Evolutionary conservation across 495 filamentous ascomycete genomes (phyloP).

Genomic region (Lasiosphaeris hirsuta): DNA sequence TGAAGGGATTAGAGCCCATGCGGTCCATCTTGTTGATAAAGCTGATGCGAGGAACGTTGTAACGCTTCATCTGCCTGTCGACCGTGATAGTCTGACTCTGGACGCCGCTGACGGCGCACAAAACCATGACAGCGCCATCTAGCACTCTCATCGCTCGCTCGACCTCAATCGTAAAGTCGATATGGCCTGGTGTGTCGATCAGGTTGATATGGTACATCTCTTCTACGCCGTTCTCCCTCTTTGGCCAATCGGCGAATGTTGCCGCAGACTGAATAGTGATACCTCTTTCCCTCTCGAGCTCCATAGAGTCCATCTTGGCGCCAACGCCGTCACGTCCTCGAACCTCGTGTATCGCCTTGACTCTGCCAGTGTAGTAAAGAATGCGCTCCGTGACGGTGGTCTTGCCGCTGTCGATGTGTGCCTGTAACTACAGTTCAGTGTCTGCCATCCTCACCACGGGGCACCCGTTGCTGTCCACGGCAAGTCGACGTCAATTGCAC

Average conservation of each 20-base stretch:
- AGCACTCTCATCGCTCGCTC: slow-evolving; percentile 93
- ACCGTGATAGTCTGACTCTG: slow-evolving; percentile 98
- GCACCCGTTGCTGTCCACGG: background rate
- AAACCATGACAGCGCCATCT: slow-evolving; percentile 97
- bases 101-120: slow-evolving; percentile 96
- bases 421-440: slow-evolving; percentile 45
- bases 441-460: background rate
- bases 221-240: slow-evolving; percentile 69
- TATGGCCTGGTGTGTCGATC: slow-evolving; percentile 98
- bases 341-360: slow-evolving; percentile 96
- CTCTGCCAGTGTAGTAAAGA: slow-evolving; percentile 96
- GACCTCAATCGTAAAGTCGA: slow-evolving; percentile 99
- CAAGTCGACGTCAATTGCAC: slow-evolving; percentile 20
- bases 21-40: slow-evolving; percentile 99
- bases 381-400: slow-evolving; percentile 96
- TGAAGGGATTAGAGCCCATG: slow-evolving; percentile 98
- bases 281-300: slow-evolving; percentile 94
- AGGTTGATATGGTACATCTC: slow-evolving; percentile 96
- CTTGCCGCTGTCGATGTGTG: slow-evolving; percentile 98
- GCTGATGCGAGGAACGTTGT: slow-evolving; percentile 91
- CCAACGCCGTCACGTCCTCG: slow-evolving; percentile 92
- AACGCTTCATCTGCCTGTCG: slow-evolving; percentile 96
- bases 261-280: slow-evolving; percentile 99
- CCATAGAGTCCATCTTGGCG: slow-evolving; percentile 99
- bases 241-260: slow-evolving; percentile 97